These are phyloP conservation scores for Globisporangium iwayamae DNA, from an alignment of 352 stramenopile species.

Conservation along the genomic window DNA sequence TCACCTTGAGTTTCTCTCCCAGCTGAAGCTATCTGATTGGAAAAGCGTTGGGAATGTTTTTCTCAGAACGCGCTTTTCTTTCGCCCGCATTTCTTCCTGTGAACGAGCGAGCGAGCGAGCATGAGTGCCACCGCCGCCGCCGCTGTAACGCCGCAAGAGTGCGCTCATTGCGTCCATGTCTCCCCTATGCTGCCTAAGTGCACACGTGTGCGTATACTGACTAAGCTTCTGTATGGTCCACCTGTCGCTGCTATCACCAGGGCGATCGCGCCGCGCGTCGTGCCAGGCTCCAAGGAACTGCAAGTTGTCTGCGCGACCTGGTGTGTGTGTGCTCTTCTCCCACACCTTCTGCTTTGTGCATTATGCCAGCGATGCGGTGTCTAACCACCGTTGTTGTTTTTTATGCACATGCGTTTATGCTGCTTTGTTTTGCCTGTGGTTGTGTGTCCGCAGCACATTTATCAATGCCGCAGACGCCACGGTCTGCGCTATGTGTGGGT, in stretches of 20 bases:
- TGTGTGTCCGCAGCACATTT: constrained; percentile 44
- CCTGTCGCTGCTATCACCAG: constrained; percentile 9
- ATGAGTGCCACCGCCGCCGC: neutral
- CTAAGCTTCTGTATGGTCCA: neutral
- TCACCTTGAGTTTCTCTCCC: too few relatives aligned
- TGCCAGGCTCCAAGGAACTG: constrained; percentile 54
- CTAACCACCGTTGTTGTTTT: too few relatives aligned
- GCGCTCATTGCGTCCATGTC: neutral
- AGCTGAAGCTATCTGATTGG: neutral
- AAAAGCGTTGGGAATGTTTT: neutral
- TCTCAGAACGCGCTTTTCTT: constrained; percentile 5
- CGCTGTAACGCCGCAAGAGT: neutral
- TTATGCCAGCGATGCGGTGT: neutral
- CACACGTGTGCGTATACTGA: neutral
- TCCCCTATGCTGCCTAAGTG: neutral
- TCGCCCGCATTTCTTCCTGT: too few relatives aligned
- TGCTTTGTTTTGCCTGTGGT: neutral
- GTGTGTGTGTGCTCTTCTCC: constrained; percentile 20
- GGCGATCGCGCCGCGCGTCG: constrained; percentile 44
- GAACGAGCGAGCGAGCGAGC: neutral
- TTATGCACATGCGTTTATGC: neutral
- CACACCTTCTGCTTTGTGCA: neutral
- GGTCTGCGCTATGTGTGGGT: constrained; percentile 74
- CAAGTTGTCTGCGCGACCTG: constrained; percentile 52
- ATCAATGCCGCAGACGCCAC: constrained; percentile 55